Evolutionary conservation across 208 protist species (phyloP), one percentile per base, ranked within the genome.

Genomic region (Trypanosoma lewisi): DNA sequence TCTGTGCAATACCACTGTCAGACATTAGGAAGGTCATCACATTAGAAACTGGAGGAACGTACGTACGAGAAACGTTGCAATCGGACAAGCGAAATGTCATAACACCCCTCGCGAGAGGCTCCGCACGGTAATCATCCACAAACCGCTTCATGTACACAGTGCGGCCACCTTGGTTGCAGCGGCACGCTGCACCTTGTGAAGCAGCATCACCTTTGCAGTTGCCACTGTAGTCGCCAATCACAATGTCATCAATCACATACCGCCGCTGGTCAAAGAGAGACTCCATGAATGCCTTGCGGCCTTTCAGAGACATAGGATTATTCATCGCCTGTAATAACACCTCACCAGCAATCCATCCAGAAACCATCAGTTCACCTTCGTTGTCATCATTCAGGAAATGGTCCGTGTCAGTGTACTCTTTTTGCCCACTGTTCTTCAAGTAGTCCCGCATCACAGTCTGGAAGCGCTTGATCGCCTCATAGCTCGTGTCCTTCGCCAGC

Each of bases 181-280:
- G 27, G 52, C 63, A 68, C 9, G 28, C 31, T 16, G 63, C 63
- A n/a, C 60, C 60, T 2, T 66, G 30, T 8, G 14, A 23, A 23
- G 30, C 44, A 25, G 57, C 42, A 5, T 4, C 16, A 5, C 4
- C n/a, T 48, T 48, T n/a, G 63, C 76, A 86, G 12, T 51, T n/a
- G n/a, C 63, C 75, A 50, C 80, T 72, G 55, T 75, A 86, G 62
- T 83, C 71, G 28, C 76, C 80, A 19, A 80, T n/a, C 27, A 86
- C 45, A 44, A 64, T 56, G 64, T 82, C 76, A 16, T 36, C 61
- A 16, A 82, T 39, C 17, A 80, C 58, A 58, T 78, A 86, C 23
- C 80, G 72, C 21, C 71, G 68, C 55, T 86, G 80, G 2, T 57
- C 0, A 44, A 82, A 80, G 1, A 80, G 16, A 12, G 50, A 27